phyloP scores from a whole-genome alignment of 305 asterid species.

The Euphrasia arctica region DNA sequence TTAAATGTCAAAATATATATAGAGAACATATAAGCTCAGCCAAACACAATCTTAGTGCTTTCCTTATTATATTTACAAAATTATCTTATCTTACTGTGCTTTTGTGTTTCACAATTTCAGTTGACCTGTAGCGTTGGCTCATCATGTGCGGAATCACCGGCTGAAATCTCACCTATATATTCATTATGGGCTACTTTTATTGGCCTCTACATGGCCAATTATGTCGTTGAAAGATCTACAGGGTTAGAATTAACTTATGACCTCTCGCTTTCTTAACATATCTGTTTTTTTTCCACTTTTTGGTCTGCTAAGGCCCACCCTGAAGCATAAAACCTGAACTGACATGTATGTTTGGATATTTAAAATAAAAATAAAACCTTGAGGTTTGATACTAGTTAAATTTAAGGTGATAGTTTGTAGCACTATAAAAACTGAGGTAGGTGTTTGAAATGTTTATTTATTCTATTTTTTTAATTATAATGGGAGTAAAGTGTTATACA shows the following conservation, averaged over 20 bases:
- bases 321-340: no score
- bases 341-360: neutral
- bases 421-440: no score
- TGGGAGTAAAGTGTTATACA: neutral
- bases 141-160: conserved; percentile 76
- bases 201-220: conserved; percentile 98
- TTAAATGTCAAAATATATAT: no score
- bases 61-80: conserved; percentile 11
- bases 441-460: no score
- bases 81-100: conserved; percentile 32
- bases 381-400: neutral
- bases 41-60: neutral
- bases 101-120: conserved; percentile 46
- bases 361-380: neutral
- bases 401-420: no score
- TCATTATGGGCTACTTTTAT: conserved; percentile 99
- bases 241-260: conserved; percentile 59
- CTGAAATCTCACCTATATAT: conserved; percentile 95
- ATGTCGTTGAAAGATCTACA: conserved; percentile 95
- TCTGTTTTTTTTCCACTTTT: no score
- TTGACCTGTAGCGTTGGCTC: conserved; percentile 74
- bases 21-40: no score
- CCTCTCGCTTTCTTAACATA: neutral
- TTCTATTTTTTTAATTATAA: no score
- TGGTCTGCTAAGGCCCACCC: no score